phyloP scores from a whole-genome alignment of 257 asterid species.

The Mitragyna speciosa region DNA sequence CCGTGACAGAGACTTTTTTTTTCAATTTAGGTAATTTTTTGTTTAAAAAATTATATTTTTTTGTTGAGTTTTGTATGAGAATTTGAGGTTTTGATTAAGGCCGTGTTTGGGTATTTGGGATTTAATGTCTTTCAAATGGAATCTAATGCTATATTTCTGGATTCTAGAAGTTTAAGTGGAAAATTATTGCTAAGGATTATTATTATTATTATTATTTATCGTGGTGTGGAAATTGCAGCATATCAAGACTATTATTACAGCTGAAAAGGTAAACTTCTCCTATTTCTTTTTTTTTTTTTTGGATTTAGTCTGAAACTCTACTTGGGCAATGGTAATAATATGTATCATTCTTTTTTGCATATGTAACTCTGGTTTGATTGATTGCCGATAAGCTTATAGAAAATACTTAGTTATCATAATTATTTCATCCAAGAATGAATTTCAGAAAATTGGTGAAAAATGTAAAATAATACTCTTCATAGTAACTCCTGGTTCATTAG shows the following conservation, averaged over 20 bases:
- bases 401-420: too few species aligned
- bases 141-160: not conserved
- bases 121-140: not conserved
- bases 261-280: conserved; percentile 70
- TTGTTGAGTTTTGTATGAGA: not conserved
- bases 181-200: not conserved
- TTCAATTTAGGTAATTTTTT: conserved; percentile 63
- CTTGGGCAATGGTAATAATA: not conserved
- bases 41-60: not conserved
- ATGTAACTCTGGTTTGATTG: not conserved
- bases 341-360: not conserved
- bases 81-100: not conserved
- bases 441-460: too few species aligned
- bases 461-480: too few species aligned
- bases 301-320: not conserved
- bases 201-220: not conserved
- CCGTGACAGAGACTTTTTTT: conserved; percentile 84
- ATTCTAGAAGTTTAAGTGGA: not conserved
- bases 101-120: not conserved
- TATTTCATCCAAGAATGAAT: not conserved
- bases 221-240: conserved; percentile 54
- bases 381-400: not conserved
- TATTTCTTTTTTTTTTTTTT: not conserved
- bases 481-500: too few species aligned
- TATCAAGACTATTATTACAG: conserved; percentile 90